Conservation (phyloP, 768 basidiomycete species). For the Lactarius hengduanensis region DNA sequence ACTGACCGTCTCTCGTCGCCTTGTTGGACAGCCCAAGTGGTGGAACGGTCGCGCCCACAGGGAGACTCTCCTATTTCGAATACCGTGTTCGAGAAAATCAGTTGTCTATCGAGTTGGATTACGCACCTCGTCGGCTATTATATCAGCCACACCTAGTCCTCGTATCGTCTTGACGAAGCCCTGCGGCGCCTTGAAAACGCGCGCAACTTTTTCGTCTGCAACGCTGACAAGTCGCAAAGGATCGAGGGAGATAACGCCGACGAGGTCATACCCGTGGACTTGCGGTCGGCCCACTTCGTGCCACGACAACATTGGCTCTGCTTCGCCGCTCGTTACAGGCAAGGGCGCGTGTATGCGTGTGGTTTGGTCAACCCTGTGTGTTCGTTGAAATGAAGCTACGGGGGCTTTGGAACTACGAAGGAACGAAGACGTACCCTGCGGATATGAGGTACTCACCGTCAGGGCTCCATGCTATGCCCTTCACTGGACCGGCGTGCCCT, state of each 20-base stretch:
- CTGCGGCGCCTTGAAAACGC: conserved; percentile 89
- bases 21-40: conserved; percentile 95
- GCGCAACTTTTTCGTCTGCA: conserved; percentile 93
- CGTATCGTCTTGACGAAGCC: conserved; percentile 70
- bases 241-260: conserved; percentile 74
- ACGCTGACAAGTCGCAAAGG: conserved; percentile 82
- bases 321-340: conserved; percentile 30
- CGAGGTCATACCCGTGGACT: conserved; percentile 93
- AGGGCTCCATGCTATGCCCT: conserved; percentile 84
- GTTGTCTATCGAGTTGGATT: background rate
- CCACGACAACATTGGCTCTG: conserved; percentile 49
- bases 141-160: conserved; percentile 46
- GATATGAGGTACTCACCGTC: conserved; percentile 84
- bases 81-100: background rate
- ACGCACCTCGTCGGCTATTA: conserved; percentile 53
- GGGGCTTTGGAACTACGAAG: conserved; percentile 1
- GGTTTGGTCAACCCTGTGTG: conserved; percentile 80
- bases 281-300: conserved; percentile 92
- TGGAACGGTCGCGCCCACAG: conserved; percentile 84
- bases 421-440: conserved; percentile 55
- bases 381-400: conserved; percentile 4
- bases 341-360: conserved; percentile 79
- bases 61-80: conserved; percentile 50
- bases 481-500: conserved; percentile 84
- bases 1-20: conserved; percentile 68